These are phyloP conservation scores for Phytophthora sojae DNA, from an alignment of 352 stramenopile genomes.

Conservation along the genomic window DNA sequence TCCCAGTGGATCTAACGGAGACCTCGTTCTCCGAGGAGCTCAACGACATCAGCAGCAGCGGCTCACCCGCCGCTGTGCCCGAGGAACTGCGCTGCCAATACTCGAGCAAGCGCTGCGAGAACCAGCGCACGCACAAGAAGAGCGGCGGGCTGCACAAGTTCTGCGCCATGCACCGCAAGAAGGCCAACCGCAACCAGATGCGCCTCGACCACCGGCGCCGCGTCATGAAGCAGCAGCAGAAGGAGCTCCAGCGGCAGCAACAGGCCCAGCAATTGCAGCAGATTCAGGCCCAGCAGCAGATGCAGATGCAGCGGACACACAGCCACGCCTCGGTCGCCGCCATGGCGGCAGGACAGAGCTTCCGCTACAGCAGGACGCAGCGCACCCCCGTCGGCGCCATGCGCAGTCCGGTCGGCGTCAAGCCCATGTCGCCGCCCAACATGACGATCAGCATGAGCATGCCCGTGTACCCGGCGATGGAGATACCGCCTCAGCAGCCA, in stretches of 20 bases:
- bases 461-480: slow-evolving; percentile 20
- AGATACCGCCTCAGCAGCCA: slow-evolving; percentile 1
- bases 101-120: slow-evolving; percentile 73
- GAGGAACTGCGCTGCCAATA: slow-evolving; percentile 71
- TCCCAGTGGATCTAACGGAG: slow-evolving; percentile 20
- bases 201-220: slow-evolving; percentile 66
- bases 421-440: slow-evolving; percentile 36
- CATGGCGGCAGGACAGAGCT: slow-evolving; percentile 47
- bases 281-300: slow-evolving; percentile 35
- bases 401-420: slow-evolving; percentile 13
- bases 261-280: slow-evolving; percentile 42
- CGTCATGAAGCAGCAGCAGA: slow-evolving; percentile 60
- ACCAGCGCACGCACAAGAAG: slow-evolving; percentile 66
- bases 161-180: slow-evolving; percentile 73
- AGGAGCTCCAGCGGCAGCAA: slow-evolving; percentile 49
- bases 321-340: slow-evolving; percentile 13
- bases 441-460: slow-evolving; percentile 35
- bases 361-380: slow-evolving; percentile 30
- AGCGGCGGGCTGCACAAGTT: slow-evolving; percentile 79
- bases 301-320: slow-evolving; percentile 28
- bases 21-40: slow-evolving; percentile 20
- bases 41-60: slow-evolving; percentile 11
- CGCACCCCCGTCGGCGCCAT: slow-evolving; percentile 14
- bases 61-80: slow-evolving; percentile 19
- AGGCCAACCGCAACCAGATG: slow-evolving; percentile 83